Conservation (phyloP, 768 basidiomycete species). For the Mycena rosella region DNA sequence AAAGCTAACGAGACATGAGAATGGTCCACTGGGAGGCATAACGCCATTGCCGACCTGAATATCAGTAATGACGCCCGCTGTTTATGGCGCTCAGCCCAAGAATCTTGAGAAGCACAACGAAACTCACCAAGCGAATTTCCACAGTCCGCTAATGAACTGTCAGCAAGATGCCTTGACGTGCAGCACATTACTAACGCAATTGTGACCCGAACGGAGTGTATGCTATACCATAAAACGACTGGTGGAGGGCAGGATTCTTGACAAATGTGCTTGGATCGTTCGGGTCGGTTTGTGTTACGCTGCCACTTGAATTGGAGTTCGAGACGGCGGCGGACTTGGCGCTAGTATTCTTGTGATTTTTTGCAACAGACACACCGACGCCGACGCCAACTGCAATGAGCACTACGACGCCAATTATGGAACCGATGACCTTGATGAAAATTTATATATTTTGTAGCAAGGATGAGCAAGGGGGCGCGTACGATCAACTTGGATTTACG, state of each 20-base stretch:
- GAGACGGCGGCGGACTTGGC: slow-evolving; percentile 40
- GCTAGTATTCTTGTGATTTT: slow-evolving; percentile 55
- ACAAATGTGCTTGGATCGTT: slow-evolving; percentile 83
- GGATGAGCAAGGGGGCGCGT: slow-evolving; percentile 43
- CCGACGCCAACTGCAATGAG: slow-evolving; percentile 40
- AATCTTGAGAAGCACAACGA: background rate
- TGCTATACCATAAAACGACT: slow-evolving; percentile 88
- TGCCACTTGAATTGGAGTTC: slow-evolving; percentile 32
- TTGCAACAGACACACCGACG: slow-evolving; percentile 75
- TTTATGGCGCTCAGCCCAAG: background rate
- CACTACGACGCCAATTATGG: slow-evolving; percentile 38
- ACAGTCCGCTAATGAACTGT: no score
- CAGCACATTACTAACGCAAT: no score
- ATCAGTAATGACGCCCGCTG: slow-evolving; percentile 73
- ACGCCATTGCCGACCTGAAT: slow-evolving; percentile 69
- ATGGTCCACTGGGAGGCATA: slow-evolving; percentile 11
- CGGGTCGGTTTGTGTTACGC: slow-evolving; percentile 56
- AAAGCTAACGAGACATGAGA: slow-evolving; percentile 57
- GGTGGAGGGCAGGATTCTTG: slow-evolving; percentile 76
- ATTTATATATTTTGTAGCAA: slow-evolving; percentile 2
- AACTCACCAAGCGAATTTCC: slow-evolving; percentile 61
- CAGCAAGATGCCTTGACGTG: no score
- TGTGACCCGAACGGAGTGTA: slow-evolving; percentile 86
- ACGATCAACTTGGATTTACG: slow-evolving; percentile 71
- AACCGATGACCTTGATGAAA: slow-evolving; percentile 63